Base-by-base conservation (phyloP, 345 rosid species). In the Cardiospermum halicacabum region DNA sequence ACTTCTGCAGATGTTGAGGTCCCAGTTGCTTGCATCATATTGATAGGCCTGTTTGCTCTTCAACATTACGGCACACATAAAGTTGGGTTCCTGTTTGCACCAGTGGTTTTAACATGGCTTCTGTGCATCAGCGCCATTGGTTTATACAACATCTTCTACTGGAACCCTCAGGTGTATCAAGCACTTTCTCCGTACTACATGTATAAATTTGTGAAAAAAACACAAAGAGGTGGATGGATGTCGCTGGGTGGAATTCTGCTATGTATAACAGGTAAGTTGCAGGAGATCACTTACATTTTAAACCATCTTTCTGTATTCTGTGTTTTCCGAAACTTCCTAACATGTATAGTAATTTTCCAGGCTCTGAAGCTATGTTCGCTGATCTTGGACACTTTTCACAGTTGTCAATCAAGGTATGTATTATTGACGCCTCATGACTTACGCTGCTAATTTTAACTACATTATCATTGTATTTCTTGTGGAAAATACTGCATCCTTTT, bases 331-430 rank as follows among this genome's bases (percentile, higher is more conserved):
- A 34, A 26, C 30, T 24, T 51, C 30, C 19, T 60, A 64, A 69
- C 39, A 5, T 26, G 36, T 4, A 15, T 40, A 19, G 43, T 18
- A 32, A 4, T 47, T 34, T 49, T 66, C 24, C 77, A 88, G 91
- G 96, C 50, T 89, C 97, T 0, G 97, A 91, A 74, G 97, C 97
- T 48, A 91, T 92, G 98, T 89, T 89, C 77, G 97, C 97, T 25
- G 96, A 91, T 83, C 97, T 89, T 5, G 97, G 97, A 19, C 97
- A 91, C 68, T 91, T 91, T 53, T 89, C 94, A 1, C 96, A 91
- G 28, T 73, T 82, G 74, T 92, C 98, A 69, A 89, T 92, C 73
- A 82, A 89, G 93, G 96, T 91, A 74, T 16, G 31, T 56, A 45
- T 47, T 22, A 39, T 45, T 56, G 27, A 54, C 25, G 50, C 18